Base-by-base conservation (phyloP, 1,284 basidiomycete species). In the Grifola frondosa region DNA sequence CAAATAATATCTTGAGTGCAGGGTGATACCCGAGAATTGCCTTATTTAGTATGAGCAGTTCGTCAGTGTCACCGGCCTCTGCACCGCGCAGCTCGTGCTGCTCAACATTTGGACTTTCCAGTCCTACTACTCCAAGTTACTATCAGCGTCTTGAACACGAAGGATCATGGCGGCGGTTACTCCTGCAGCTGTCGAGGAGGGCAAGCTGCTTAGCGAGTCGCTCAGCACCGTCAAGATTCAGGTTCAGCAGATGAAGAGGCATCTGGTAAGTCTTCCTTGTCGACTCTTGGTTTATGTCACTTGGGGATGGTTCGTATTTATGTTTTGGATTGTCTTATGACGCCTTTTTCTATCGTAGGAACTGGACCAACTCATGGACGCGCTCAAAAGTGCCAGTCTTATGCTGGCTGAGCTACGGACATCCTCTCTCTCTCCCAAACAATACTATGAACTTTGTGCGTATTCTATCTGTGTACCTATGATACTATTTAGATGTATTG, bases 381-480 rank as follows among this genome's bases (percentile, higher is more conserved):
- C 91, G 15, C 75, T 97, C 59, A 97, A 97, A 73, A 88, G 87
- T 48, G 92, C 94, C 10, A 95, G 91, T 59, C 78, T 92, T 40
- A 97, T 97, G 93, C 80, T 97, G 40, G 90, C 92, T 15, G 95
- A 97, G 63, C 76, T 97, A 16, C 77, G 95, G 46, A 97, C 93
- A 0, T 92, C 89, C 8, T 92, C 89, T 8, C 75, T 97, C 52
- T 87, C 88, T 1, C 94, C 91, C 7, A 97, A 97, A 63, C 92
- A 96, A 63, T 97, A 97, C 69, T 97, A 97, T 65, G 95, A 97
- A 72, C 81, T 97, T 24, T 97, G 91, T 92, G 52, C 54, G 88
- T 19, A 40, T 30, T 24, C 48, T 39, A n/a, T n/a, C n/a, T n/a
- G n/a, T n/a, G n/a, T n/a, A n/a, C n/a, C n/a, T n/a, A n/a, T n/a